Percentiles rank a stretch among this genome's conserved stretches.
Conservation (phyloP, 2,329 filamentous ascomycete species). For the Escovopsis sp. region DNA sequence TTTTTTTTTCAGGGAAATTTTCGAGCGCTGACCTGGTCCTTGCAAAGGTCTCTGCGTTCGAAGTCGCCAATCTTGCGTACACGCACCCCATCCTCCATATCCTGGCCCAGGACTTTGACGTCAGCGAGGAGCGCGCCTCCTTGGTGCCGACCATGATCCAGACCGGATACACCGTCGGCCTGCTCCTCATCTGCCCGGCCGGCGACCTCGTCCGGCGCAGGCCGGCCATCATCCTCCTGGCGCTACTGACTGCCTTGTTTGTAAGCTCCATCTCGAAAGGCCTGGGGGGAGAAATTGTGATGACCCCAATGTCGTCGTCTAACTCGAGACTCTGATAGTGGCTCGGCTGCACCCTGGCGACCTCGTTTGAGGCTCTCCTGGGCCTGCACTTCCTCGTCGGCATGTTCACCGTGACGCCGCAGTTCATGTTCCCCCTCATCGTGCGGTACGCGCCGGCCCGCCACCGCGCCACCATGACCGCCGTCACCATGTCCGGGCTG, state of each 20-base stretch:
- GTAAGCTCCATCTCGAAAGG: conserved; percentile 25
- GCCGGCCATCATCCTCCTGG: conserved; percentile 52
- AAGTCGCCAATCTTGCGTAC: conserved; percentile 72
- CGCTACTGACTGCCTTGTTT: conserved; percentile 53
- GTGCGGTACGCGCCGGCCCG: conserved; percentile 60
- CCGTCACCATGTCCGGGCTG: conserved; percentile 61
- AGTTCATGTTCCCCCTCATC: conserved; percentile 66
- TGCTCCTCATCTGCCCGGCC: conserved; percentile 61
- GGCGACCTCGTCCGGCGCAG: conserved; percentile 56
- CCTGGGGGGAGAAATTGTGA: not conserved
- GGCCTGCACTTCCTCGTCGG: conserved; percentile 4
- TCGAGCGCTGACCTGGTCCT: not conserved
- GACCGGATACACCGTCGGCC: conserved; percentile 60
- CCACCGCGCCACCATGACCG: conserved; percentile 53
- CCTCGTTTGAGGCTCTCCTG: conserved; percentile 1
- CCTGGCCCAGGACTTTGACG: conserved; percentile 54
- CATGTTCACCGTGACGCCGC: conserved; percentile 15
- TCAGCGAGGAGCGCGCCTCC: conserved; percentile 53
- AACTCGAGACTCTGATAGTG: conserved; percentile 34
- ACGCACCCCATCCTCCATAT: conserved; percentile 67
- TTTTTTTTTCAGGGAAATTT: too few relatives aligned
- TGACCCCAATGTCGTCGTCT: not conserved
- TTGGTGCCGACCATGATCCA: conserved; percentile 63
- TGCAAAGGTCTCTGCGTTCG: conserved; percentile 35
- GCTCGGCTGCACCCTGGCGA: conserved; percentile 5